phyloP scores from a whole-genome alignment of 2,329 filamentous ascomycete species.

The Tympanopsis confertula region DNA sequence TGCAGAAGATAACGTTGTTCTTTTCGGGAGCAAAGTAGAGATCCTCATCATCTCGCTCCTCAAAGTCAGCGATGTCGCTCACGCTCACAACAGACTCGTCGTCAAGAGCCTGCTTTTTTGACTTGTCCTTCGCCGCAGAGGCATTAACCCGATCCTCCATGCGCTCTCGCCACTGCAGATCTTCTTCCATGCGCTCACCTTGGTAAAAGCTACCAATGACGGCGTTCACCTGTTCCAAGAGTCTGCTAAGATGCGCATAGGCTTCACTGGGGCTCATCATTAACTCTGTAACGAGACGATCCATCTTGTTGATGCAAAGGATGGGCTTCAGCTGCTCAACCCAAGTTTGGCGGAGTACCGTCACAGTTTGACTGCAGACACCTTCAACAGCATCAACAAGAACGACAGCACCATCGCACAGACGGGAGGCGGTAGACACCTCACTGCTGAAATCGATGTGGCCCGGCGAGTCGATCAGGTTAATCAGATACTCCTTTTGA shows the following conservation, averaged over 20 bases:
- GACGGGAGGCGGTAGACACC: conserved; percentile 84
- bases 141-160: conserved; percentile 78
- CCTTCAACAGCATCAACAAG: conserved; percentile 94
- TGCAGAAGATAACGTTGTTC: conserved; percentile 98
- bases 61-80: conserved; percentile 57
- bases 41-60: conserved; percentile 90
- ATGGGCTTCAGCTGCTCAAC: conserved; percentile 89
- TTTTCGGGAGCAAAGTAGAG: conserved; percentile 97
- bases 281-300: conserved; percentile 82
- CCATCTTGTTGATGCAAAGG: conserved; percentile 96
- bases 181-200: conserved; percentile 96
- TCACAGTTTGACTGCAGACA: conserved; percentile 96
- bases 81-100: conserved; percentile 36
- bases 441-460: conserved; percentile 99
- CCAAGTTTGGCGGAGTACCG: conserved; percentile 89
- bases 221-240: conserved; percentile 92
- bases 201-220: conserved; percentile 96
- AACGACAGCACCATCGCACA: conserved; percentile 90
- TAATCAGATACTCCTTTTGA: conserved; percentile 85
- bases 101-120: conserved; percentile 14
- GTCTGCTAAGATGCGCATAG: conserved; percentile 75
- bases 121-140: conserved; percentile 46
- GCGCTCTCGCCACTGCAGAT: conserved; percentile 85
- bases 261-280: conserved; percentile 88
- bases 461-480: conserved; percentile 92